phyloP scores from a whole-genome alignment of 2,329 filamentous ascomycete genomes.

The Monosporascus sp. region DNA sequence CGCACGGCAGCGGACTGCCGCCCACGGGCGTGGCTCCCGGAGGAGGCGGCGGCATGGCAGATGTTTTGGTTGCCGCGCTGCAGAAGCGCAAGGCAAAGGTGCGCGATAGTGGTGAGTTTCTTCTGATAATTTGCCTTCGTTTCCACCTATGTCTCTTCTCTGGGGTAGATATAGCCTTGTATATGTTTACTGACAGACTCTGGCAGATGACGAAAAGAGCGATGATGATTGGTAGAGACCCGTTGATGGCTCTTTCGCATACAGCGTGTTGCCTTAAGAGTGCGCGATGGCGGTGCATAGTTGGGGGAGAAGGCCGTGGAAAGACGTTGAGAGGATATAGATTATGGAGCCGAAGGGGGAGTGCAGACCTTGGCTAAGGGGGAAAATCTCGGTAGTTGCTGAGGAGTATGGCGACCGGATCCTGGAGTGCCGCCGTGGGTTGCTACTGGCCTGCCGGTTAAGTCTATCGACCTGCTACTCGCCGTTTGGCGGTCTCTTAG shows the following conservation, averaged over 20 bases:
- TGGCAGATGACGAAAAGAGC: conserved; percentile 67
- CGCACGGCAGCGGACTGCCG: conserved; percentile 46
- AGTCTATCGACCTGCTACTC: no score
- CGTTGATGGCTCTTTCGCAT: conserved; percentile 10
- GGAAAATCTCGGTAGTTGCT: no score
- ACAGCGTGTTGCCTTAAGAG: conserved; percentile 3
- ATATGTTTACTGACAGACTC: conserved; percentile 13
- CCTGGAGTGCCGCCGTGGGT: no score
- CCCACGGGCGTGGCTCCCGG: conserved; percentile 46
- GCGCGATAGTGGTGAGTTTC: conserved; percentile 80
- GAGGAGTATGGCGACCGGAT: no score
- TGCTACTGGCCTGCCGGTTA: no score
- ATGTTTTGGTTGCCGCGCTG: conserved; percentile 72
- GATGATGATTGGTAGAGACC: conserved; percentile 65
- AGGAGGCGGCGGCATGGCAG: conserved; percentile 66
- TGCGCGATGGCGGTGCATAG: neutral
- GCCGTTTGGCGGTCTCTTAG: no score
- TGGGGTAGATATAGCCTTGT: conserved; percentile 4
- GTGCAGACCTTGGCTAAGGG: neutral
- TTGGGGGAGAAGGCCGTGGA: neutral
- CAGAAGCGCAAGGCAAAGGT: conserved; percentile 90
- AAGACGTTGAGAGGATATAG: neutral
- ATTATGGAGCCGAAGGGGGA: neutral
- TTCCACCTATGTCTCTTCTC: neutral
- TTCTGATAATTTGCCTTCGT: neutral